These are phyloP conservation scores for Elsinoe necatrix DNA, from an alignment of 2,329 filamentous ascomycete species.

Conservation along the genomic window DNA sequence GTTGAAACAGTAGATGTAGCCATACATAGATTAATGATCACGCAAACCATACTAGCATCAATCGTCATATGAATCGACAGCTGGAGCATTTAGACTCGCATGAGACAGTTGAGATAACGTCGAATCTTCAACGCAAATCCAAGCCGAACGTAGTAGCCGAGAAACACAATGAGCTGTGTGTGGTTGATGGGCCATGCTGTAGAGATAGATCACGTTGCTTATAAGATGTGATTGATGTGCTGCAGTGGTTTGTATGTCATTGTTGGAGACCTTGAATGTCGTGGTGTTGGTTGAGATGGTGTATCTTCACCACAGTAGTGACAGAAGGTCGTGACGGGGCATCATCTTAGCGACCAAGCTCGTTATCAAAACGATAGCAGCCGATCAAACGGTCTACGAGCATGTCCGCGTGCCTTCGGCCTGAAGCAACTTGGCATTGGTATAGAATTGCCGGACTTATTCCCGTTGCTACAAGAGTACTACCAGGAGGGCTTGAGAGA, in stretches of 20 bases:
- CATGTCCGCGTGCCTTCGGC: neutral
- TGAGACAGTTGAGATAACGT: slow-evolving; percentile 1
- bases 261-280: no score
- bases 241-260: neutral
- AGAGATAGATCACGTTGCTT: neutral
- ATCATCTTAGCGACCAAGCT: neutral
- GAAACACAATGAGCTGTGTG: neutral
- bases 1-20: neutral
- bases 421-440: neutral
- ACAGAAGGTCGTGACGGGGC: neutral
- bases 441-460: neutral
- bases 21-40: neutral
- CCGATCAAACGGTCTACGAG: neutral
- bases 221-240: neutral
- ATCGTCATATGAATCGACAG: neutral
- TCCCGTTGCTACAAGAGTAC: neutral
- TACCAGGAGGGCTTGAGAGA: neutral
- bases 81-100: neutral
- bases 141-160: neutral
- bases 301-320: neutral
- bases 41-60: neutral
- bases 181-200: no score
- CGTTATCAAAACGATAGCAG: neutral
- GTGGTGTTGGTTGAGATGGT: neutral
- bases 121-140: neutral